Evolutionary conservation across 139 green algal genomes (phyloP), one percentile per base, ranked within the genome.

Genomic region (Micromonas commoda): DNA sequence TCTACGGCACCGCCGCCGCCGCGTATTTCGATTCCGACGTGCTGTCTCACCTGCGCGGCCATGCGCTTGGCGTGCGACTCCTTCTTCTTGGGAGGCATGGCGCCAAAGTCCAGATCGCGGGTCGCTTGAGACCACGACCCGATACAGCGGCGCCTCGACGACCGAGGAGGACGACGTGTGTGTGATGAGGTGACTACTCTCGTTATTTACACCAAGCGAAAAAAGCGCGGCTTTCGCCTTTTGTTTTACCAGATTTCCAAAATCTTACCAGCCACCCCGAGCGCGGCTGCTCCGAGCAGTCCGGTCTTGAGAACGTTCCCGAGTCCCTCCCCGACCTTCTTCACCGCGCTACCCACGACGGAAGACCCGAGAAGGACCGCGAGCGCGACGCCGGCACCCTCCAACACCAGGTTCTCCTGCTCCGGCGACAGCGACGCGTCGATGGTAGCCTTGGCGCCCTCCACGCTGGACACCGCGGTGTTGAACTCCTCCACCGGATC

Each of bases 41-140:
- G 45, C 9, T 16, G 16, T 9, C 45, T 9, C 45, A 57, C 45
- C 45, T 57, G 45, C 45, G 45, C 45, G 9, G 45, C 45, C 45
- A 57, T 57, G 45, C 45, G 45, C 9, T 57, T 57, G 9, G 16
- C 16, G 45, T 57, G 21, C 4, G 68, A 75, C 37, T 75, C 35
- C 5, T 73, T 73, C 3, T 53, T 53, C 68, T 75, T 75, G 23
- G 68, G 68, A 29, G 68, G 68, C 68, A 75, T 73, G 28, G 28
- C 65, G 26, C 28, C 3, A 9, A 16, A 57, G 16, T n/a, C n/a
- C n/a, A n/a, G n/a, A n/a, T n/a, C n/a, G n/a, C n/a, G n/a, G n/a
- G n/a, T n/a, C n/a, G n/a, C n/a, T n/a, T n/a, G n/a, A n/a, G n/a
- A n/a, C n/a, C n/a, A n/a, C n/a, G n/a, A n/a, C n/a, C n/a, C n/a